Evolutionary conservation across 2,329 filamentous ascomycete genomes (phyloP).

Genomic region (Cladophialophora psammophila): DNA sequence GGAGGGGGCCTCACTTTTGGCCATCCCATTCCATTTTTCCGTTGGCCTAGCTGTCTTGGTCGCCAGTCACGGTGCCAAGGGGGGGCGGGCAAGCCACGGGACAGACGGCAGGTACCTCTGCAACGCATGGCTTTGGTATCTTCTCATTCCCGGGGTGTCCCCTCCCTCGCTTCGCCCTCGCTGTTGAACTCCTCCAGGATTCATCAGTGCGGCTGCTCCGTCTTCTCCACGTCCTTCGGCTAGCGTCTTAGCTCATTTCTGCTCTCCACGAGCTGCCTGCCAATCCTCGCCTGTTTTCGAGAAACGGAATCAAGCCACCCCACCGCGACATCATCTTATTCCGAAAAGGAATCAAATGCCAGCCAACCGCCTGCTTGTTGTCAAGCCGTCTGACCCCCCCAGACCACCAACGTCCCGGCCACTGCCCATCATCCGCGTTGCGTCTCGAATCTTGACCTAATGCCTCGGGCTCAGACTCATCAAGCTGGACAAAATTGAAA

Average conservation of each 20-base stretch:
- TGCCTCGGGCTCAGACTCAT: not conserved
- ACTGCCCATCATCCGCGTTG: not conserved
- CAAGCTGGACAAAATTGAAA: not conserved
- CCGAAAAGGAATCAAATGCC: conserved; percentile 19
- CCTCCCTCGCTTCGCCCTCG: conserved; percentile 29
- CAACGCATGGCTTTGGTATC: conserved; percentile 11
- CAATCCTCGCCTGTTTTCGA: conserved; percentile 27
- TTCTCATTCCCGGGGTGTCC: conserved; percentile 5
- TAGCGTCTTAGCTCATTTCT: conserved; percentile 23
- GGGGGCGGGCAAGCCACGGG: not conserved
- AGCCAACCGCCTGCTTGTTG: conserved; percentile 22
- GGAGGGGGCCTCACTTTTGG: not conserved
- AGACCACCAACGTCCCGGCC: not conserved
- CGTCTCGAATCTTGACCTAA: not conserved
- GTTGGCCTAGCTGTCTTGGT: not conserved
- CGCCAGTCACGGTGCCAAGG: not conserved
- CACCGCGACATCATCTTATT: conserved; percentile 3
- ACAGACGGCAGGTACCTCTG: conserved; percentile 23
- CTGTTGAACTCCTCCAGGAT: conserved; percentile 27
- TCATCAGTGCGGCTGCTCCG: conserved; percentile 18
- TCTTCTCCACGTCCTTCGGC: conserved; percentile 23
- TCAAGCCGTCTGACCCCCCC: not conserved
- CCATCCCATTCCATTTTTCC: conserved; percentile 10
- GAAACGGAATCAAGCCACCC: conserved; percentile 27
- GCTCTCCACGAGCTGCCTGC: conserved; percentile 15